phyloP scores from a whole-genome alignment of 441 rosid genomes.

The Jatropha podagrica region DNA sequence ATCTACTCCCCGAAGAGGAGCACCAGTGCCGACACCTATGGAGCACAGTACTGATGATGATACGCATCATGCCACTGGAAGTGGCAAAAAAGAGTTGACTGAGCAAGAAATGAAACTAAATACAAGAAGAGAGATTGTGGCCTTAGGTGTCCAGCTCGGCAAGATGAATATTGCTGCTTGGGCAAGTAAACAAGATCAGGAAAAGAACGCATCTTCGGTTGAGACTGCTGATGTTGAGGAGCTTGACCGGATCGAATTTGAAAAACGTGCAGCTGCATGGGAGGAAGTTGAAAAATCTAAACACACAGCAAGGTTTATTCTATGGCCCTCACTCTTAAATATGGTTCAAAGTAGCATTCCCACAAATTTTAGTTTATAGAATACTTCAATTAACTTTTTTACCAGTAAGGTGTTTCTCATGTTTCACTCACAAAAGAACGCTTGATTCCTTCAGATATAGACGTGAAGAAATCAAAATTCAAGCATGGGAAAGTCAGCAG shows the following conservation, averaged over 20 bases:
- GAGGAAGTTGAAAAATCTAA: conserved; percentile 86
- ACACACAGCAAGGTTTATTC: conserved; percentile 69
- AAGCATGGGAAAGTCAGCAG: conserved; percentile 98
- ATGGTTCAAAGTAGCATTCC: conserved; percentile 10
- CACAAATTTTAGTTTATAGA: neutral
- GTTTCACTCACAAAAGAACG: conserved; percentile 5
- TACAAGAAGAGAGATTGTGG: conserved; percentile 89
- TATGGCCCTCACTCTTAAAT: neutral
- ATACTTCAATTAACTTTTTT: neutral
- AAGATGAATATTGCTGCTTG: conserved; percentile 98
- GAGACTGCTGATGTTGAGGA: conserved; percentile 39
- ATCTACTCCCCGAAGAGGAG: conserved; percentile 75
- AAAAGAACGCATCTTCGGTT: conserved; percentile 36
- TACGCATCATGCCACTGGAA: conserved; percentile 29
- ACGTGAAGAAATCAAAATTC: conserved; percentile 90
- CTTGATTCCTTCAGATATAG: conserved; percentile 49
- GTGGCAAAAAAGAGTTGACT: conserved; percentile 52
- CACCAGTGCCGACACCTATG: conserved; percentile 45
- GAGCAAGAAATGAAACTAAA: conserved; percentile 82
- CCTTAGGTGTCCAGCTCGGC: conserved; percentile 88
- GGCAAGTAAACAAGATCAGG: conserved; percentile 92
- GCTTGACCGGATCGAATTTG: conserved; percentile 56
- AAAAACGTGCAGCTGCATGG: conserved; percentile 85
- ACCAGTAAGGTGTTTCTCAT: neutral
- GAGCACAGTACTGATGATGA: conserved; percentile 41